Evolutionary conservation across 1,139 yeast species (phyloP), one percentile per base, ranked within the genome.

Genomic region (Pichia sp.): DNA sequence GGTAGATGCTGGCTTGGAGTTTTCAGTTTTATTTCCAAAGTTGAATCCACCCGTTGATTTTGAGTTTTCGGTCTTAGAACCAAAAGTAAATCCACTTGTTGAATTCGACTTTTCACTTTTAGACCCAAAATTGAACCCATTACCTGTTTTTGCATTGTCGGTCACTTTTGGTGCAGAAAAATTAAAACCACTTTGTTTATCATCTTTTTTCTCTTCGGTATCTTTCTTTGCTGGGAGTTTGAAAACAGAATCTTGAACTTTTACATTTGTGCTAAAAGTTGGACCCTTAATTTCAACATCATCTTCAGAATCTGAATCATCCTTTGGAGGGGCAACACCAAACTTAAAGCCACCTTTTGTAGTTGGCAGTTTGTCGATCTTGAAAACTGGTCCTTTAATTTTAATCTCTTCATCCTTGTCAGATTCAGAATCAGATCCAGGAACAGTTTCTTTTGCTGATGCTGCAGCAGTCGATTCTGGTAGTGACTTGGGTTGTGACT

Each of bases 241-340:
- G 40, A 56, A 59, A 18, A 43, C 59, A 31, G 54, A 37, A 23
- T 56, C 61, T 30, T 48, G 33, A 15, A 54, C 41, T 44, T 52
- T 48, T 1, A 48, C 60, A 43, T 74, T 73, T 49, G 79, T 71
- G 5, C 71, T 68, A 54, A 82, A 82, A 12, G 72, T 62, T 18
- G 89, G 89, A 4, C 88, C 89, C 50, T 78, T 72, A 20, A 78
- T 72, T 51, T 72, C 76, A 15, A 76, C 59, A 39, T 77, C 82
- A 39, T 74, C 71, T 23, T 75, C 78, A 9, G 75, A 69, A 36
- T 74, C 77, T 32, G 73, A 75, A 36, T 68, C 77, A 42, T 64
- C 66, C 33, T 55, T 62, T 38, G 62, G 66, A 22, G 68, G 67
- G 43, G 69, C 75, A 19, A 74, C 69, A 44, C 71, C 72, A 49